These are phyloP conservation scores for Blastobotrys chiropterorum DNA, from an alignment of 805 yeast genomes.

Conservation along the genomic window DNA sequence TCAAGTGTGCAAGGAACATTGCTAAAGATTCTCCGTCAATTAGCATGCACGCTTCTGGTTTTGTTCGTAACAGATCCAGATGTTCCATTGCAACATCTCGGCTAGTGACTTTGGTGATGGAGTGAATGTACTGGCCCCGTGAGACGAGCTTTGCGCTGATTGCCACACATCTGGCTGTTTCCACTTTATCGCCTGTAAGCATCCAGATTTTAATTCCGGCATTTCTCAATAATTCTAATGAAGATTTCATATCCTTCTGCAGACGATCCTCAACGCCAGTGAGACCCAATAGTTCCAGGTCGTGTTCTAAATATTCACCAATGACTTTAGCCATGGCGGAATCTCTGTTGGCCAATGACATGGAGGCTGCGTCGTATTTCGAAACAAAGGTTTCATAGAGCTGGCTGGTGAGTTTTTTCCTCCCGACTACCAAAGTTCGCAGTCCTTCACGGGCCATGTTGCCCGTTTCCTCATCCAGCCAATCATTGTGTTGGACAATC, in stretches of 20 bases:
- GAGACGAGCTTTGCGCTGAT: constrained; percentile 90
- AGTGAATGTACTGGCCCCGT: constrained; percentile 90
- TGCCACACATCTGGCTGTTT: constrained; percentile 95
- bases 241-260: constrained; percentile 84
- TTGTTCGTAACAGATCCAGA: constrained; percentile 62
- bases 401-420: constrained; percentile 56
- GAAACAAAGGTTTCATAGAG: constrained; percentile 56
- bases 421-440: constrained; percentile 89
- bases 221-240: constrained; percentile 85
- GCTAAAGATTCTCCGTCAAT: constrained; percentile 93
- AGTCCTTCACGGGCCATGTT: constrained; percentile 98
- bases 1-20: constrained; percentile 54
- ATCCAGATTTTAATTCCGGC: constrained; percentile 99
- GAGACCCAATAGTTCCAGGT: constrained; percentile 77
- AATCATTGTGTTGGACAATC: constrained; percentile 80
- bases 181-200: constrained; percentile 98
- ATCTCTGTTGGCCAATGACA: constrained; percentile 78
- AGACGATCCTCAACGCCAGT: constrained; percentile 97
- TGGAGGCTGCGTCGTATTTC: constrained; percentile 64
- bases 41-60: constrained; percentile 64
- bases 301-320: constrained; percentile 64
- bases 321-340: constrained; percentile 62
- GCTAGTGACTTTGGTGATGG: constrained; percentile 57
- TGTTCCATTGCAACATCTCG: constrained; percentile 67
- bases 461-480: constrained; percentile 96